Evolutionary conservation across 2,329 filamentous ascomycete species (phyloP).

Genomic region (Ceratocystiopsis minuta): DNA sequence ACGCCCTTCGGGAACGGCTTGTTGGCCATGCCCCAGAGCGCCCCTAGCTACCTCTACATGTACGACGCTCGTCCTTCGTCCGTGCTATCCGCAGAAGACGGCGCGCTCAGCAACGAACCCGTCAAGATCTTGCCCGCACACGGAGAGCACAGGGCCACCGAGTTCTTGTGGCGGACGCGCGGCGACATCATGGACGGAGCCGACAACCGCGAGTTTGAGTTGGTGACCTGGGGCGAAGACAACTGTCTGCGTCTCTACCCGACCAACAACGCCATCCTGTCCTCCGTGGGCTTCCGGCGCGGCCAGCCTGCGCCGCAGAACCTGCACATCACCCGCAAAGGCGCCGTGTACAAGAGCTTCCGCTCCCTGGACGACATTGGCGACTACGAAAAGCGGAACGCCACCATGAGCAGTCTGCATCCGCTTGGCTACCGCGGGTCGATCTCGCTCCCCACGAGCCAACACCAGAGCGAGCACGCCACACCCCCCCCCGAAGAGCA

Average conservation of each 20-base stretch:
- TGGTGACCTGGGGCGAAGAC: slow-evolving; percentile 86
- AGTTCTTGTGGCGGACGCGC: slow-evolving; percentile 76
- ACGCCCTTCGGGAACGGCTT: slow-evolving; percentile 78
- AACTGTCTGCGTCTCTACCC: slow-evolving; percentile 64
- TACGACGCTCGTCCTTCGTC: slow-evolving; percentile 43
- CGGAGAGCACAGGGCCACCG: slow-evolving; percentile 51
- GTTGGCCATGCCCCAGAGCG: slow-evolving; percentile 80
- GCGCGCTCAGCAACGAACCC: slow-evolving; percentile 25
- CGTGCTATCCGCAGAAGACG: slow-evolving; percentile 21
- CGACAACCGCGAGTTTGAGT: slow-evolving; percentile 76
- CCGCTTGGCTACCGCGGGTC: slow-evolving; percentile 21
- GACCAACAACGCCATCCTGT: slow-evolving; percentile 44
- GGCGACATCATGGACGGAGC: slow-evolving; percentile 47
- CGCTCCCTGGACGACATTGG: slow-evolving; percentile 47
- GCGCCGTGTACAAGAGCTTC: slow-evolving; percentile 72
- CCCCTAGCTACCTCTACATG: slow-evolving; percentile 67
- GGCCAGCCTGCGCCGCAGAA: slow-evolving; percentile 46
- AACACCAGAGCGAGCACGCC: slow-evolving; percentile 1
- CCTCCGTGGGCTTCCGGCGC: slow-evolving; percentile 54
- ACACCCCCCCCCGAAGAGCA: slow-evolving; percentile 1
- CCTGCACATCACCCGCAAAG: slow-evolving; percentile 60
- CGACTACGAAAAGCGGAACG: slow-evolving; percentile 37
- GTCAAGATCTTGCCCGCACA: slow-evolving; percentile 43
- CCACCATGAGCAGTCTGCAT: slow-evolving; percentile 44
- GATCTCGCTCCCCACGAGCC: background rate